Base-by-base conservation (phyloP, 768 basidiomycete species). In the Suillus plorans region DNA sequence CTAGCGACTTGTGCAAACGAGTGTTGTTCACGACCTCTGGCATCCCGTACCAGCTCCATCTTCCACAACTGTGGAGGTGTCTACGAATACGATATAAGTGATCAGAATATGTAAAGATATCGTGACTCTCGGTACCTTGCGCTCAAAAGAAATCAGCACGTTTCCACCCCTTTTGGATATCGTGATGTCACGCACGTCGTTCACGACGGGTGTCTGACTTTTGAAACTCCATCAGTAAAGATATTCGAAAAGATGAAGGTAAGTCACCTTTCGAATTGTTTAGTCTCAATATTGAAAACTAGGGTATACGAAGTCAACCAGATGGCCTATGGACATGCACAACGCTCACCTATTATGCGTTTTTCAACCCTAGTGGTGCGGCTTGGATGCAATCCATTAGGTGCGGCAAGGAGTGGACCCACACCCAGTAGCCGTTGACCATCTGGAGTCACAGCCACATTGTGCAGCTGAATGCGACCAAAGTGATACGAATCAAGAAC, bases 41-140 rank as follows among this genome's bases (percentile, higher is more conserved):
- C 25, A 64, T 89, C 86, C 73, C 85, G 86, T 34, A 90, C 77
- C 28, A 85, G 72, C 59, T 91, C 88, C 56, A 92, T 73, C 74
- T 85, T 87, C 90, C 90, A 92, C 4, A 92, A 77, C 71, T 92
- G 90, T 8, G 91, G 90, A n/a, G 89, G 85, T 5, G 88, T 85
- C 89, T 90, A 66, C 14, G 58, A 63, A 41, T 31, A 45, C 28
- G 34, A 28, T 16, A 22, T 45, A 16, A 44, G 36, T 53, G 18
- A 28, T 41, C 53, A 61, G 59, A 52, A 53, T 44, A 62, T 67
- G 64, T 34, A 7, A 47, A 22, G 9, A 9, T 14, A 12, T n/a
- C 4, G 25, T 47, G 14, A 8, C n/a, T 25, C 10, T 50, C 69
- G 3, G 47, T 16, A 80, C 81, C 76, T 80, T 80, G 73, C 34